Conservation (phyloP, 768 basidiomycete genomes). For the Sarcodon sp. region DNA sequence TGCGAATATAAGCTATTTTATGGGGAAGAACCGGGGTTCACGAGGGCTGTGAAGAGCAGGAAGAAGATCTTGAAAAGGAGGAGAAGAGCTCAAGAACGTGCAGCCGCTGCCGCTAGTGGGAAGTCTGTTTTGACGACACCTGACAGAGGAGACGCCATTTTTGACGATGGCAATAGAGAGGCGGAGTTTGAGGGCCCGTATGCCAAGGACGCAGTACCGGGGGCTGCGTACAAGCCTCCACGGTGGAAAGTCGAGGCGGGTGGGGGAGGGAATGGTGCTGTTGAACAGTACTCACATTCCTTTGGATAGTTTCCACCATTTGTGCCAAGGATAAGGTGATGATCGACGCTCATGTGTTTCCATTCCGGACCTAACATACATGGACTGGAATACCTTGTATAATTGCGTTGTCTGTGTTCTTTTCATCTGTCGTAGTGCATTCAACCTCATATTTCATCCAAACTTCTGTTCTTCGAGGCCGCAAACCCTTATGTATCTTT, state of each 20-base stretch:
- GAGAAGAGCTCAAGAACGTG: slow-evolving; percentile 59
- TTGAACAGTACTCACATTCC: not conserved
- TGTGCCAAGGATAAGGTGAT: too few species aligned
- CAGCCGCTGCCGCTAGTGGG: slow-evolving; percentile 41
- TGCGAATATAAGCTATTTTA: slow-evolving; percentile 93
- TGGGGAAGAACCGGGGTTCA: slow-evolving; percentile 61
- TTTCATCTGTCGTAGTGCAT: too few species aligned
- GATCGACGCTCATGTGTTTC: too few species aligned
- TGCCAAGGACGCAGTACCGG: not conserved
- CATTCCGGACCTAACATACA: too few species aligned
- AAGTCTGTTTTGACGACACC: slow-evolving; percentile 13
- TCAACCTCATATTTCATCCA: too few species aligned
- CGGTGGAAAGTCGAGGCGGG: not conserved
- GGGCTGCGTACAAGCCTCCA: not conserved
- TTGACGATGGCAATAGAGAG: slow-evolving; percentile 16
- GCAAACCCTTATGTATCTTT: too few species aligned
- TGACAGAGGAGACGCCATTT: slow-evolving; percentile 14
- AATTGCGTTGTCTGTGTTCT: too few species aligned
- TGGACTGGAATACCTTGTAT: too few species aligned
- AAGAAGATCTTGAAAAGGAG: slow-evolving; percentile 69
- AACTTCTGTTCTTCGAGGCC: too few species aligned
- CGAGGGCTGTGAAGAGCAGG: slow-evolving; percentile 51
- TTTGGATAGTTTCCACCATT: too few species aligned
- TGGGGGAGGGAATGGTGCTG: not conserved
- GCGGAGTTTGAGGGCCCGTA: slow-evolving; percentile 12